These are phyloP conservation scores for Kwoniella sp. DNA, from an alignment of 768 basidiomycete genomes.

Conservation along the genomic window DNA sequence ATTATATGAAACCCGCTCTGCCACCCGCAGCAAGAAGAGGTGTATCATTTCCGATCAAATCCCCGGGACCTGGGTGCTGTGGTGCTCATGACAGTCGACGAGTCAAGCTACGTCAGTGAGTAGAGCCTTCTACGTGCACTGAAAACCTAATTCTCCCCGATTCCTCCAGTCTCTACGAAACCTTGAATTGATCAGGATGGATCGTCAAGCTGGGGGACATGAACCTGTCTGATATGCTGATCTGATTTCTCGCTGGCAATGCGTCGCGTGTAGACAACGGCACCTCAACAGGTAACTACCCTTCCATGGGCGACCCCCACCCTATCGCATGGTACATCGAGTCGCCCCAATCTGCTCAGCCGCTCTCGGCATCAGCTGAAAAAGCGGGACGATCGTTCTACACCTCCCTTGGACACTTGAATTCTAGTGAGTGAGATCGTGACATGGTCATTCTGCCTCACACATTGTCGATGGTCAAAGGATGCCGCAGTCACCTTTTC, in stretches of 20 bases:
- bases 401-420: conserved; percentile 76
- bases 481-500: not conserved
- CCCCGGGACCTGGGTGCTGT: conserved; percentile 67
- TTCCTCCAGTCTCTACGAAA: too few species aligned
- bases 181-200: too few species aligned
- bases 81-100: conserved; percentile 68
- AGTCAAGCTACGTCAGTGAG: conserved; percentile 65
- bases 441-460: too few species aligned
- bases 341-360: conserved; percentile 67
- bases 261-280: conserved; percentile 48
- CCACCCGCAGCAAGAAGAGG: conserved; percentile 55
- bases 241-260: too few species aligned
- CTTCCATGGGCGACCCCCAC: conserved; percentile 70
- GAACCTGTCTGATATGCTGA: too few species aligned
- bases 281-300: conserved; percentile 59
- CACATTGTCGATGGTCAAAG: too few species aligned
- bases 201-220: too few species aligned
- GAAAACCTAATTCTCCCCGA: too few species aligned
- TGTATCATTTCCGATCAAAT: conserved; percentile 72
- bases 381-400: conserved; percentile 77
- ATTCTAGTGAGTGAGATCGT: conserved; percentile 60
- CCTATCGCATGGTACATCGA: conserved; percentile 86
- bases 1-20: too few species aligned
- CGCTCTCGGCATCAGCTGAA: conserved; percentile 49
- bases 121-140: too few species aligned